A percentile compares a stretch with the other conserved stretches of the same genome.
Conservation (phyloP, 768 basidiomycete species). For the Baorangia bicolor region DNA sequence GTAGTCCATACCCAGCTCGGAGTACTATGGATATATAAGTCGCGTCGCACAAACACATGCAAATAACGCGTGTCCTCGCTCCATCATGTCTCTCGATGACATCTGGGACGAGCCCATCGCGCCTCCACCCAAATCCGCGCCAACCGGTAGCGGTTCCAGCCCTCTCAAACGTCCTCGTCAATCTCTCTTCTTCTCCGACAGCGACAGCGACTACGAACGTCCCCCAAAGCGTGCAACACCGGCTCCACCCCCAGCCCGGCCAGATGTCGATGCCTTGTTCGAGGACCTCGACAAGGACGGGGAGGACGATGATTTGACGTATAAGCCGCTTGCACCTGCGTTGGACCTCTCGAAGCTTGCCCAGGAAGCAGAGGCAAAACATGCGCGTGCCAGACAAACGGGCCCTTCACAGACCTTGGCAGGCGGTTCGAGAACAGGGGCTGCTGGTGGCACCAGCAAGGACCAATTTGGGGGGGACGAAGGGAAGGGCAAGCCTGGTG, state of each 20-base stretch:
- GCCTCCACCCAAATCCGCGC: slow-evolving; percentile 17
- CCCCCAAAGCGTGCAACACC: slow-evolving; percentile 27
- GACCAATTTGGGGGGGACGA: slow-evolving; percentile 8
- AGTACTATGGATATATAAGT: too few species aligned
- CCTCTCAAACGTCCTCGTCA: slow-evolving; percentile 35
- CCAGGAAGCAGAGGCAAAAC: slow-evolving; percentile 53
- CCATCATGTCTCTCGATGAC: slow-evolving; percentile 43
- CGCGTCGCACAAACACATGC: slow-evolving; percentile 20
- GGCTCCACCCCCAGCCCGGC: slow-evolving; percentile 10
- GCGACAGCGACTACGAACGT: slow-evolving; percentile 39
- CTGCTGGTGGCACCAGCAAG: slow-evolving; percentile 16
- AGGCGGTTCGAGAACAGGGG: slow-evolving; percentile 42
- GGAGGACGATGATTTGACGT: slow-evolving; percentile 41
- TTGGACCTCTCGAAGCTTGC: slow-evolving; percentile 54
- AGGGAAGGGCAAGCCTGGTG: slow-evolving; percentile 12
- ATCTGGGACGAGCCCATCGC: slow-evolving; percentile 60
- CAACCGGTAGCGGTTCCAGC: slow-evolving; percentile 17
- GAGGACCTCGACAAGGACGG: slow-evolving; percentile 50
- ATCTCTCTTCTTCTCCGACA: slow-evolving; percentile 59
- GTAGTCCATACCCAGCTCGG: too few species aligned
- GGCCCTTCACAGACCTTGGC: slow-evolving; percentile 46
- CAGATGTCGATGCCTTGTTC: slow-evolving; percentile 44
- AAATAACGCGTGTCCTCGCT: slow-evolving; percentile 28
- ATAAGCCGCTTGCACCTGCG: slow-evolving; percentile 47
- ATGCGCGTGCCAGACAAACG: slow-evolving; percentile 29